Base-by-base conservation (phyloP, 2,329 filamentous ascomycete genomes). In the Penicillium sp. region DNA sequence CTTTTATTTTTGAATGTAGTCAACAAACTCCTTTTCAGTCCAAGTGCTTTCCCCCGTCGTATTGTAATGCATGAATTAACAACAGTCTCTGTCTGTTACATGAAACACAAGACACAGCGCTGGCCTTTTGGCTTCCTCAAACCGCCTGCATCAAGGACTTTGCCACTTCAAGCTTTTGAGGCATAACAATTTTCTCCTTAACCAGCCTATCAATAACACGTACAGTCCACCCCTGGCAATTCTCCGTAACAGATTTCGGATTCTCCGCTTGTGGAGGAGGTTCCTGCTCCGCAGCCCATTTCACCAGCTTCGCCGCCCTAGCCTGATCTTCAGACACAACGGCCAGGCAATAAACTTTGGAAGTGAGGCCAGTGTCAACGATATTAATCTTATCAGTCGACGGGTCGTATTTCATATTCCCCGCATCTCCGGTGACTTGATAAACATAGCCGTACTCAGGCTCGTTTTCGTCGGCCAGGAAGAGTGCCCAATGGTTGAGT, bases 341-440 rank as follows among this genome's bases (percentile, higher is more conserved):
- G 22, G 63, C 63, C 34, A 68, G 26, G 2, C 57, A 46, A 51
- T 68, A 67, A 0, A 65, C 43, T 13, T 58, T 58, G 4, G 49
- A 53, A 20, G 59, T 58, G 6, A 49, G 29, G 2, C 50, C 60
- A 1, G 54, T 56, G 5, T 47, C 48, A 5, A 50, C 38, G 3
- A 65, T 38, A 48, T 63, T 53, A 6, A 63, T 43, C n/a, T 20
- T 42, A 1, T 42, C 35, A 34, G 32, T 29, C 14, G 61, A 61
- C 9, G 62, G 63, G 39, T 59, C 29, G 35, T 67, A 70, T 6
- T 11, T 55, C 61, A 69, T 69, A n/a, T 53, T 46, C 54, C 66
- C 53, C 29, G 64, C 66, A 49, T 69, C 65, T 4, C 65, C 65
- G 1, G 32, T 67, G n/a, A 68, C 66, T 43, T 69, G 64, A 32